Conservation (phyloP, 371 early-diverging fungal genomes). For the Mortierella sp. region DNA sequence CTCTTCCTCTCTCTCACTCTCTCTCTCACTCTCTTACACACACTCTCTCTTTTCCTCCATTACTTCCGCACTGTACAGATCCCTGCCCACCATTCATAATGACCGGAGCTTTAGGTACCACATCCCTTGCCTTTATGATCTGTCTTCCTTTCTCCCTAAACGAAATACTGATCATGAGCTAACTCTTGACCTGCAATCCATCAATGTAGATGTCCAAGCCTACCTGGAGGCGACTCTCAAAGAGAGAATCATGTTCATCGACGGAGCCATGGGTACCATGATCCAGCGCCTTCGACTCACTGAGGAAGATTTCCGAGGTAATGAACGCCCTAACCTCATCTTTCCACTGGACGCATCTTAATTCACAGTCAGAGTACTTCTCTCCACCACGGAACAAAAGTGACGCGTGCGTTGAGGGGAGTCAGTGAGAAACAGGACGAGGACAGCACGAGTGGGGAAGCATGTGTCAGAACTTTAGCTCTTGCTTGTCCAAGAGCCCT, state of each 20-base stretch:
- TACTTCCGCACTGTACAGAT: too few relatives aligned
- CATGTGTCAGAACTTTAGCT: too few relatives aligned
- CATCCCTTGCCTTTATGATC: background rate
- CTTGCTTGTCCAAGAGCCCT: too few relatives aligned
- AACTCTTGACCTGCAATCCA: background rate
- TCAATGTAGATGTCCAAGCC: constrained; percentile 58
- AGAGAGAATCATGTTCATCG: constrained; percentile 92
- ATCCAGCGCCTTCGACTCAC: constrained; percentile 85
- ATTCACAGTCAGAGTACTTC: too few relatives aligned
- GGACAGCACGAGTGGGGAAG: too few relatives aligned
- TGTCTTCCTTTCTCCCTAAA: background rate
- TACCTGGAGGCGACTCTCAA: constrained; percentile 80
- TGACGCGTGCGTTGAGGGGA: too few relatives aligned
- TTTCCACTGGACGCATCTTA: background rate
- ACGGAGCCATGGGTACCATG: constrained; percentile 96
- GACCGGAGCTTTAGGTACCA: too few relatives aligned
- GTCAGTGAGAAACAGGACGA: too few relatives aligned
- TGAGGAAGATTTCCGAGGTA: constrained; percentile 87
- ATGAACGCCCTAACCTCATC: background rate
- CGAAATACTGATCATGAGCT: background rate
- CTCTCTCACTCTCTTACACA: background rate
- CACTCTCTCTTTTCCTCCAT: too few relatives aligned
- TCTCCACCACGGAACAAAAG: too few relatives aligned
- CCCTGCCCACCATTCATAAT: too few relatives aligned
- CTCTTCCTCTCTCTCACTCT: background rate